A percentile compares a stretch with the other conserved stretches of the same genome.
phyloP scores from a whole-genome alignment of 495 filamentous ascomycete genomes.

The Aspergillus wentii region DNA sequence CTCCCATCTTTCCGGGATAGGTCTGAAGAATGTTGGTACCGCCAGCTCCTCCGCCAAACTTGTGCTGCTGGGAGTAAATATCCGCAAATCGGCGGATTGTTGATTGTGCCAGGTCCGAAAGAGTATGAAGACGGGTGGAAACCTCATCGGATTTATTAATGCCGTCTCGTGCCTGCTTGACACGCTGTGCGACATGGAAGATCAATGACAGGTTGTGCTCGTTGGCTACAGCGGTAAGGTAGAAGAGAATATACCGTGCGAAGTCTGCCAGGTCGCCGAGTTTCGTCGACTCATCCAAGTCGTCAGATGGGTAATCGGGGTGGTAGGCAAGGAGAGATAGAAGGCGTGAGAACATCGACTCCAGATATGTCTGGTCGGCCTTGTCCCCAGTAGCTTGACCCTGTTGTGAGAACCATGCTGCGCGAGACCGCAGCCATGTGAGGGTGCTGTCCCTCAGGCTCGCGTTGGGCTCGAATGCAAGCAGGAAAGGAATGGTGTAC shows the following conservation, averaged over 20 bases:
- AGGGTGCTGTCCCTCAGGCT: constrained; percentile 65
- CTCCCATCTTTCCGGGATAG: constrained; percentile 72
- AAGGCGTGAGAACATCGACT: constrained; percentile 78
- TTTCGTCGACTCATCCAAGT: constrained; percentile 45
- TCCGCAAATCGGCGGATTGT: constrained; percentile 78
- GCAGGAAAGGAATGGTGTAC: constrained; percentile 82
- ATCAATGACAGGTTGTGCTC: constrained; percentile 84
- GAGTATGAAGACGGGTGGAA: constrained; percentile 60
- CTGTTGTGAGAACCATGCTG: constrained; percentile 40
- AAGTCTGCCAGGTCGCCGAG: constrained; percentile 72
- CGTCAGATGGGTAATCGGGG: constrained; percentile 68
- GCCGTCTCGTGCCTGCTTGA: constrained; percentile 84
- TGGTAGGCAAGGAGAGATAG: constrained; percentile 89
- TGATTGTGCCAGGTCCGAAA: constrained; percentile 84
- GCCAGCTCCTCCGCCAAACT: constrained; percentile 54
- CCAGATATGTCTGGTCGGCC: constrained; percentile 58
- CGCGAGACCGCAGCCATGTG: constrained; percentile 85
- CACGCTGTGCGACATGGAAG: constrained; percentile 85
- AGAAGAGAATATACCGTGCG: constrained; percentile 83
- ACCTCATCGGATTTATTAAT: constrained; percentile 55
- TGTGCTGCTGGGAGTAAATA: constrained; percentile 45
- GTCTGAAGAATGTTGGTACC: constrained; percentile 73
- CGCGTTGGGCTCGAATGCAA: constrained; percentile 78
- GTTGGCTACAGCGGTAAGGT: constrained; percentile 75
- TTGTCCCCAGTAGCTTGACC: constrained; percentile 33